These are phyloP conservation scores for Mycena venus DNA, from an alignment of 768 basidiomycete species.

Conservation along the genomic window DNA sequence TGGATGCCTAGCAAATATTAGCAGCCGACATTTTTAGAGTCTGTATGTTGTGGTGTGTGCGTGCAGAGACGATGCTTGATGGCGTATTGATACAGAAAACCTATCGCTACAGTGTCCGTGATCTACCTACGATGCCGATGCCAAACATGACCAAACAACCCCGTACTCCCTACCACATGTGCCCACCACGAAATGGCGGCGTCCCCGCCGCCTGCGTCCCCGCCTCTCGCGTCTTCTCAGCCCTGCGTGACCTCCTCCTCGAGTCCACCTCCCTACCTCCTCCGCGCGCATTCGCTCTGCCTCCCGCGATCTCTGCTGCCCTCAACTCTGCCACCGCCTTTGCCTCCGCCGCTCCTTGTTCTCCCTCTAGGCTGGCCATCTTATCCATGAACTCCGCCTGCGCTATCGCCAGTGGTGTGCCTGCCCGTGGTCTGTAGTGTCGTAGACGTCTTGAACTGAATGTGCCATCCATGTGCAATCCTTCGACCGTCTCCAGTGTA, in stretches of 20 bases:
- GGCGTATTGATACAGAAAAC: not conserved
- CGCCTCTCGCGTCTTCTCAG: not conserved
- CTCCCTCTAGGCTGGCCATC: not conserved
- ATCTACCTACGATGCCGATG: no score
- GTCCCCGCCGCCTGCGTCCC: not conserved
- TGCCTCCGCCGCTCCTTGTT: not conserved
- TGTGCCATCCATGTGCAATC: not conserved
- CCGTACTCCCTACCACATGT: no score
- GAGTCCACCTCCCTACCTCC: not conserved
- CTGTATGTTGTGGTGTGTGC: not conserved
- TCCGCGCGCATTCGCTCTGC: not conserved
- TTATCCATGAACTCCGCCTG: not conserved
- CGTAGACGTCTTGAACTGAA: not conserved
- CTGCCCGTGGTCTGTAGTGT: not conserved
- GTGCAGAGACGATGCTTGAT: not conserved
- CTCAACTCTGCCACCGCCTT: not conserved
- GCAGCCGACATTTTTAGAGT: no score
- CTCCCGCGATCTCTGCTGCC: not conserved
- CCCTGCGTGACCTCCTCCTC: not conserved
- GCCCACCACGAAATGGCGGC: not conserved
- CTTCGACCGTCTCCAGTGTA: not conserved
- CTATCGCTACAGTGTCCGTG: no score
- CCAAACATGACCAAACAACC: no score
- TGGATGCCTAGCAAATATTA: conserved; percentile 8
- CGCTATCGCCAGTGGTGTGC: not conserved